Conservation (phyloP, 2,329 filamentous ascomycete genomes). For the Canariomyces notabilis region DNA sequence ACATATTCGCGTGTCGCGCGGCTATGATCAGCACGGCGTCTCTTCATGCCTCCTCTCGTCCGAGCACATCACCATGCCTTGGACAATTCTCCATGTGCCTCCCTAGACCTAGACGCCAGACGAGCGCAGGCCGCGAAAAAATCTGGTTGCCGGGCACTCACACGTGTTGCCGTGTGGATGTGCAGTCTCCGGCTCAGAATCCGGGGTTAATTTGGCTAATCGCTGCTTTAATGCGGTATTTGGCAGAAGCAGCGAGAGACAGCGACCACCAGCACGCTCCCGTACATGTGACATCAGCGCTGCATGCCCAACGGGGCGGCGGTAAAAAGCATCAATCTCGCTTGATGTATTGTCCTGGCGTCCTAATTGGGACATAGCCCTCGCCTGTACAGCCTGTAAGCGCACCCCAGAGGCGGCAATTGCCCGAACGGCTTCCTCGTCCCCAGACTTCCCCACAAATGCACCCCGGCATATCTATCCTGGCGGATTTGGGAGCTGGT, state of each 20-base stretch:
- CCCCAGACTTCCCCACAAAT: constrained; percentile 4
- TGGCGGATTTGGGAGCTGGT: background rate
- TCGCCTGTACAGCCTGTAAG: constrained; percentile 8
- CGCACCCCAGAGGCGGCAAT: constrained; percentile 11
- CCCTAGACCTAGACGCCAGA: background rate
- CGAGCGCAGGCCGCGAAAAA: constrained; percentile 22
- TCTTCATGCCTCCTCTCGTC: background rate
- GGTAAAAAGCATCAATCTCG: constrained; percentile 24
- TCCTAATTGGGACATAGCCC: constrained; percentile 22
- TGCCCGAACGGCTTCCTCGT: constrained; percentile 1
- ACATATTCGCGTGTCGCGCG: too few relatives aligned
- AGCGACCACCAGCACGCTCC: constrained; percentile 5
- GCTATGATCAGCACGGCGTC: too few relatives aligned
- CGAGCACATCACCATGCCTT: background rate
- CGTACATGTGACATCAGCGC: constrained; percentile 18
- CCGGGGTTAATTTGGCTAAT: constrained; percentile 29
- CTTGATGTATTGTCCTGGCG: constrained; percentile 19
- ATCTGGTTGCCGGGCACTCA: constrained; percentile 17
- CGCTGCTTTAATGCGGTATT: constrained; percentile 19
- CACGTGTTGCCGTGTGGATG: constrained; percentile 22
- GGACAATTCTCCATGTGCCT: background rate
- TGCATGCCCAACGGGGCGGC: constrained; percentile 13
- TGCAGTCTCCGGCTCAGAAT: constrained; percentile 23
- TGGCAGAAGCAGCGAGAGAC: constrained; percentile 6
- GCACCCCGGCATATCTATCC: constrained; percentile 9